phyloP scores from a whole-genome alignment of 1,284 basidiomycete species.

The Puccinia sorghi region DNA sequence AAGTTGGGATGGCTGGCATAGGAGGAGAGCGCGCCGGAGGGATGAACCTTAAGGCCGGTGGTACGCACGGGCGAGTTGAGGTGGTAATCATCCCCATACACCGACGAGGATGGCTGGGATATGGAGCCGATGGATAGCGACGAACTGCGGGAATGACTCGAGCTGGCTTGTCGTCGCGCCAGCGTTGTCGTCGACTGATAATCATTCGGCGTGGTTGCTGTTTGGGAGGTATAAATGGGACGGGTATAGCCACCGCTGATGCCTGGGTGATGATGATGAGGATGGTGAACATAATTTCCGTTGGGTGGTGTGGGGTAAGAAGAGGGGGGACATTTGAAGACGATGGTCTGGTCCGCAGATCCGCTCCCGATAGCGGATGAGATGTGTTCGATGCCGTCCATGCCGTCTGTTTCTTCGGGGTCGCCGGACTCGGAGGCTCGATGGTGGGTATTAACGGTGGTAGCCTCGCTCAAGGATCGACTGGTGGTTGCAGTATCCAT shows the following conservation, averaged over 20 bases:
- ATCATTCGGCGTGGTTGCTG: too few species aligned
- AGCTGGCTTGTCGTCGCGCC: slow-evolving; percentile 26
- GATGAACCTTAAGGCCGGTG: background rate
- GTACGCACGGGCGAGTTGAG: background rate
- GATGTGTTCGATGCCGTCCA: slow-evolving; percentile 23
- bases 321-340: slow-evolving; percentile 30
- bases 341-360: slow-evolving; percentile 18
- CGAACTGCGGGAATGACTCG: slow-evolving; percentile 38
- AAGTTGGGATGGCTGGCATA: slow-evolving; percentile 29
- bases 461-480: background rate
- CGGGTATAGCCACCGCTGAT: slow-evolving; percentile 2
- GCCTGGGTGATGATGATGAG: background rate
- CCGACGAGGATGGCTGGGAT: slow-evolving; percentile 36
- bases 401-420: background rate
- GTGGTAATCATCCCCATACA: slow-evolving; percentile 36
- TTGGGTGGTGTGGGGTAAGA: too few species aligned
- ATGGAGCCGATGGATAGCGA: slow-evolving; percentile 34
- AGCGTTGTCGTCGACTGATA: slow-evolving; percentile 11
- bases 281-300: background rate
- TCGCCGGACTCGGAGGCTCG: slow-evolving; percentile 4
- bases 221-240: slow-evolving; percentile 7
- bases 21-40: background rate
- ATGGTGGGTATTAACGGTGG: slow-evolving; percentile 11
- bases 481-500: background rate
- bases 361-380: slow-evolving; percentile 7